phyloP scores from a whole-genome alignment of 179 eudicot genomes.

The Corrigiola litoralis region DNA sequence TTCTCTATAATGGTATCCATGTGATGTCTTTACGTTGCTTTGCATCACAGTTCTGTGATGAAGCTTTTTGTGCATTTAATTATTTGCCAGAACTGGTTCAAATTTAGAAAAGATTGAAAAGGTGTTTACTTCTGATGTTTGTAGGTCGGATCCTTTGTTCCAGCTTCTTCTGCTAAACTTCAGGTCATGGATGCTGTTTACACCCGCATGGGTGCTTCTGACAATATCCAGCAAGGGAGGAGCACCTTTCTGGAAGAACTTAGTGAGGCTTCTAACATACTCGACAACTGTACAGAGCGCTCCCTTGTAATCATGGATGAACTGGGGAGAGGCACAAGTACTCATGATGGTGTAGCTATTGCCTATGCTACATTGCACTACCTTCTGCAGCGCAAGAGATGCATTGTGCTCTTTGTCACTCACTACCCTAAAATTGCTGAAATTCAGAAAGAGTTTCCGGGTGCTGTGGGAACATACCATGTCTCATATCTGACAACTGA shows the following conservation, averaged over 20 bases:
- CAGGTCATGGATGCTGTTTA: conserved; percentile 80
- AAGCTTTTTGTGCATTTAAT: neutral
- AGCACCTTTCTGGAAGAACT: conserved; percentile 96
- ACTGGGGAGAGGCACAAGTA: conserved; percentile 96
- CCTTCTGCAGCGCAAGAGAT: conserved; percentile 63
- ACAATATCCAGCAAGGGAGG: conserved; percentile 85
- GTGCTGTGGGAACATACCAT: conserved; percentile 74
- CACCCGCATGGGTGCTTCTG: conserved; percentile 99
- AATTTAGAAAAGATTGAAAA: neutral
- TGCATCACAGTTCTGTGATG: neutral
- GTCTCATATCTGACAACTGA: conserved; percentile 75
- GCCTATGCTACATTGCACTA: conserved; percentile 89
- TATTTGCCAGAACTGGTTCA: neutral
- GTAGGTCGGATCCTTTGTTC: conserved; percentile 95
- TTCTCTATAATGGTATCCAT: neutral
- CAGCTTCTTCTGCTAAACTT: conserved; percentile 71
- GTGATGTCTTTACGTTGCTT: neutral
- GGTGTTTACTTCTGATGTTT: conserved; percentile 9
- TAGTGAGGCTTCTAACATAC: conserved; percentile 79
- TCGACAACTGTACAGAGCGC: conserved; percentile 53
- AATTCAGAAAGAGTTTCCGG: conserved; percentile 64
- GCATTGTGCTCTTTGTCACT: conserved; percentile 85
- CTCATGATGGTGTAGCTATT: conserved; percentile 97
- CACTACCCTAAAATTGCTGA: conserved; percentile 88
- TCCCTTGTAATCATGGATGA: conserved; percentile 91